These are phyloP conservation scores for Geosmithia morbida DNA, from an alignment of 2,329 filamentous ascomycete species.

Conservation along the genomic window DNA sequence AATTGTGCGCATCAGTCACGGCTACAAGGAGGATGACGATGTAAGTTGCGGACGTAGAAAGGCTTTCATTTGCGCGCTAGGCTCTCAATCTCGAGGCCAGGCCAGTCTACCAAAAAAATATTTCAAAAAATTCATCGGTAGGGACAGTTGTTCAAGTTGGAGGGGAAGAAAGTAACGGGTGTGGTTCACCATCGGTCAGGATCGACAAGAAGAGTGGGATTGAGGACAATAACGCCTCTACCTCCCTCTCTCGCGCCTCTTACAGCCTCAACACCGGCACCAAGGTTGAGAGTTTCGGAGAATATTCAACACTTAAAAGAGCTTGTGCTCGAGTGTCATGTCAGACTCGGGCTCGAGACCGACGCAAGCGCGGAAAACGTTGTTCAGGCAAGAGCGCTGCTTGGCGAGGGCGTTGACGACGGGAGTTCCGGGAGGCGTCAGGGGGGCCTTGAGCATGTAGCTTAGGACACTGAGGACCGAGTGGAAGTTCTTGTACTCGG, in stretches of 20 bases:
- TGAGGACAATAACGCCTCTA: no score
- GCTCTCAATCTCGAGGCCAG: background rate
- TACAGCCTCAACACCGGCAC: no score
- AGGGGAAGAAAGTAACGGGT: background rate
- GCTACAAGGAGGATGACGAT: no score
- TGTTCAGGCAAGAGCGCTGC: constrained; percentile 86
- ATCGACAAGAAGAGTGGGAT: no score
- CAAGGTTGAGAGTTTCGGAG: background rate
- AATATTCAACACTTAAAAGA: constrained; percentile 43
- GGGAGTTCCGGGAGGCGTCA: constrained; percentile 87
- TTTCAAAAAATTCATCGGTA: background rate
- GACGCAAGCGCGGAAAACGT: constrained; percentile 97
- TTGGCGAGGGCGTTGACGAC: constrained; percentile 93
- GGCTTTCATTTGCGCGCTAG: background rate
- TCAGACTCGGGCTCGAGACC: constrained; percentile 95
- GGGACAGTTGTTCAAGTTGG: background rate
- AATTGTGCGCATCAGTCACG: no score
- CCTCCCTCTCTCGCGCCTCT: no score
- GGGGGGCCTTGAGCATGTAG: constrained; percentile 96
- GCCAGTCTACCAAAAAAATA: background rate
- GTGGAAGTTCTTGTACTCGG: constrained; percentile 86
- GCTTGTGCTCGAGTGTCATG: constrained; percentile 98
- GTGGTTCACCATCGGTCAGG: background rate
- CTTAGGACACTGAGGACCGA: constrained; percentile 91
- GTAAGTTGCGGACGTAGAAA: background rate